A percentile compares a stretch with the other conserved stretches of the same genome.
These are phyloP conservation scores for Podila clonocystis DNA, from an alignment of 192 early-diverging fungal genomes.

Conservation along the genomic window DNA sequence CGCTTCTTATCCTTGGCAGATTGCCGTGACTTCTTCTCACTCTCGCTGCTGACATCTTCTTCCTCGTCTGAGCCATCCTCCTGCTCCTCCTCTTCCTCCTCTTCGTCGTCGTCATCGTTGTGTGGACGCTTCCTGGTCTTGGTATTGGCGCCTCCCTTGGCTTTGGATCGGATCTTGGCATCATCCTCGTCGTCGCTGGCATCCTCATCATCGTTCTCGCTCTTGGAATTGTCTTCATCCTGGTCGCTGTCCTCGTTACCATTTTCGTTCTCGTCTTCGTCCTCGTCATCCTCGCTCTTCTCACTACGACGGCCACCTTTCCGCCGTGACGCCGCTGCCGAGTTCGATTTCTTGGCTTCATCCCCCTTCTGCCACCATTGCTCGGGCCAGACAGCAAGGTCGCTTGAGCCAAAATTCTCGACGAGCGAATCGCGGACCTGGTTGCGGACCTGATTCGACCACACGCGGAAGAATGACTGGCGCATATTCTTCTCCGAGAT, in stretches of 20 bases:
- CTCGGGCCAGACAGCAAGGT: slow-evolving; percentile 48
- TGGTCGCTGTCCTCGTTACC: slow-evolving; percentile 13
- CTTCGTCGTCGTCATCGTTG: not conserved
- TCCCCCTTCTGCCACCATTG: slow-evolving; percentile 22
- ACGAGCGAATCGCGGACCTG: slow-evolving; percentile 34
- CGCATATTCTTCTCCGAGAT: not conserved
- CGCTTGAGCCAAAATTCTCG: slow-evolving; percentile 44
- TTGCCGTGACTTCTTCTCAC: not conserved
- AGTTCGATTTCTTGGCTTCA: not conserved
- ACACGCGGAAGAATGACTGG: slow-evolving; percentile 14
- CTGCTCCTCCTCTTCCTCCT: slow-evolving; percentile 6
- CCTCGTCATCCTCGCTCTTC: slow-evolving; percentile 8
- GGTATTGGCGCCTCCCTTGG: not conserved
- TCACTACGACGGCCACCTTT: not conserved
- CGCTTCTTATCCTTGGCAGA: not conserved
- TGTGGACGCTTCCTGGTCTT: slow-evolving; percentile 6
- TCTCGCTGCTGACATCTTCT: slow-evolving; percentile 1
- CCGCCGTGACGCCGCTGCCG: not conserved
- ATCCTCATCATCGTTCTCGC: slow-evolving; percentile 43
- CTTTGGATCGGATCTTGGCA: slow-evolving; percentile 5
- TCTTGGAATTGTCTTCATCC: slow-evolving; percentile 41
- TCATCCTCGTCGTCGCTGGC: slow-evolving; percentile 17
- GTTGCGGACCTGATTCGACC: slow-evolving; percentile 18
- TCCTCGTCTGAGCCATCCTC: slow-evolving; percentile 8
- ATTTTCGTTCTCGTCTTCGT: not conserved